A percentile compares a stretch with the other conserved stretches of the same genome.
phyloP scores from a whole-genome alignment of 1,139 yeast species.

The Entelexis paramagnoliae region DNA sequence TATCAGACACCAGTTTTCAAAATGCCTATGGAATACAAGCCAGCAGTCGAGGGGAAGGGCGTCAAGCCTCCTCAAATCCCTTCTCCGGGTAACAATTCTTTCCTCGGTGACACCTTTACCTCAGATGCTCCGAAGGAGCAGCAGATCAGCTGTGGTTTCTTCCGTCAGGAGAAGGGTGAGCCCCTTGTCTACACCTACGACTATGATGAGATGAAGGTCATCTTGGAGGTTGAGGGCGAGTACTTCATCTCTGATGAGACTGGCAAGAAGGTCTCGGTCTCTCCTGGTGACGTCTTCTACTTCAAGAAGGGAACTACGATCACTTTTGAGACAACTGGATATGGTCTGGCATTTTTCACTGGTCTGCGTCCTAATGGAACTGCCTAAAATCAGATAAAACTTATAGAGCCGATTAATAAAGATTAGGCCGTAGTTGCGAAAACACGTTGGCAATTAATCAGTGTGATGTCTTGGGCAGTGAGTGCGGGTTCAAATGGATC shows the following conservation, averaged over 20 bases:
- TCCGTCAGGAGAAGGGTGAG: conserved; percentile 56
- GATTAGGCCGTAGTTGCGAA: too few species aligned
- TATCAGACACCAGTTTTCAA: neutral
- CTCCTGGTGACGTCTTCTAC: conserved; percentile 60
- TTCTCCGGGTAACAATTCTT: conserved; percentile 44
- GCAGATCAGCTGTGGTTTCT: conserved; percentile 56
- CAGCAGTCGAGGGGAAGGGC: conserved; percentile 19
- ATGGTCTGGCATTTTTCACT: conserved; percentile 54
- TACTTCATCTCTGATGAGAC: conserved; percentile 52
- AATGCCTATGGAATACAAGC: conserved; percentile 23
- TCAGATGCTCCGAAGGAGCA: conserved; percentile 45
- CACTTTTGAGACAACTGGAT: conserved; percentile 56
- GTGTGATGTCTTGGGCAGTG: too few species aligned
- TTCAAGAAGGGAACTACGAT: conserved; percentile 57
- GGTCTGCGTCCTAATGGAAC: conserved; percentile 40
- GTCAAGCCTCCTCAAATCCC: conserved; percentile 47
- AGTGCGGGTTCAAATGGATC: too few species aligned
- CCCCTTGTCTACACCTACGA: conserved; percentile 53
- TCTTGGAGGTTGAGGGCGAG: conserved; percentile 47
- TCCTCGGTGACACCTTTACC: conserved; percentile 55
- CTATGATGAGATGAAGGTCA: conserved; percentile 63
- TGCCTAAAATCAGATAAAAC: conserved; percentile 2
- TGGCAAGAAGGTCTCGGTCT: conserved; percentile 46
- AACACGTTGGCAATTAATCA: too few species aligned
- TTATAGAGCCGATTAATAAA: too few species aligned